phyloP scores from a whole-genome alignment of 768 basidiomycete genomes.

The Suillus subaureus region DNA sequence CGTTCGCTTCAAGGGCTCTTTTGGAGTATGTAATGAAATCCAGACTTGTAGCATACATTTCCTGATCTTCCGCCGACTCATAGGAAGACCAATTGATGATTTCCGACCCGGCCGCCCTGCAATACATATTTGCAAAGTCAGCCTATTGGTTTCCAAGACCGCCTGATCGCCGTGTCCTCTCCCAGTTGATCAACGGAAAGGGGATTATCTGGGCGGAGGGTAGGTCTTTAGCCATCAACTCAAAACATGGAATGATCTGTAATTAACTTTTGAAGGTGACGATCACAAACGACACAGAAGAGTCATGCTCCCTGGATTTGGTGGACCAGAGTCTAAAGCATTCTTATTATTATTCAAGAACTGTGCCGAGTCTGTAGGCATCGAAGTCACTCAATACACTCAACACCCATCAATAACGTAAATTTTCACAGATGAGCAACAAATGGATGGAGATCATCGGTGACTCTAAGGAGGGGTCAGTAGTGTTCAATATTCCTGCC shows the following conservation, averaged over 20 bases:
- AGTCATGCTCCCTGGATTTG: constrained; percentile 58
- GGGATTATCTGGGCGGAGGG: constrained; percentile 46
- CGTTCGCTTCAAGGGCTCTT: constrained; percentile 28
- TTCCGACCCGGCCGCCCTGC: constrained; percentile 49
- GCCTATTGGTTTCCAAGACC: constrained; percentile 46
- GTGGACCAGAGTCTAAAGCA: constrained; percentile 50
- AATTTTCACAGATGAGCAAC: constrained; percentile 20
- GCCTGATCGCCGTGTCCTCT: constrained; percentile 22
- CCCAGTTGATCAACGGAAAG: constrained; percentile 29
- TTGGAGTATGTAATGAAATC: constrained; percentile 23
- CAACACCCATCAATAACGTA: not conserved
- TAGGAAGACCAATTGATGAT: constrained; percentile 49
- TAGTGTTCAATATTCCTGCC: constrained; percentile 23
- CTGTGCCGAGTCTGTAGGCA: constrained; percentile 30
- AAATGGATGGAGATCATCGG: constrained; percentile 27
- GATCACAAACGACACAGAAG: constrained; percentile 56
- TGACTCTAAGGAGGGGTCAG: constrained; percentile 12
- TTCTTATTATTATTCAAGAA: constrained; percentile 52
- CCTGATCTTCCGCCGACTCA: constrained; percentile 6
- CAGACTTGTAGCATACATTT: constrained; percentile 9
- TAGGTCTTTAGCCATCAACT: constrained; percentile 25
- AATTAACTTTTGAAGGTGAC: constrained; percentile 27
- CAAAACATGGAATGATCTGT: not conserved
- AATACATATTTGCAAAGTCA: constrained; percentile 42
- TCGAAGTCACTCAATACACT: not conserved